phyloP scores from a whole-genome alignment of 768 basidiomycete species.

The Rickenella mellea region DNA sequence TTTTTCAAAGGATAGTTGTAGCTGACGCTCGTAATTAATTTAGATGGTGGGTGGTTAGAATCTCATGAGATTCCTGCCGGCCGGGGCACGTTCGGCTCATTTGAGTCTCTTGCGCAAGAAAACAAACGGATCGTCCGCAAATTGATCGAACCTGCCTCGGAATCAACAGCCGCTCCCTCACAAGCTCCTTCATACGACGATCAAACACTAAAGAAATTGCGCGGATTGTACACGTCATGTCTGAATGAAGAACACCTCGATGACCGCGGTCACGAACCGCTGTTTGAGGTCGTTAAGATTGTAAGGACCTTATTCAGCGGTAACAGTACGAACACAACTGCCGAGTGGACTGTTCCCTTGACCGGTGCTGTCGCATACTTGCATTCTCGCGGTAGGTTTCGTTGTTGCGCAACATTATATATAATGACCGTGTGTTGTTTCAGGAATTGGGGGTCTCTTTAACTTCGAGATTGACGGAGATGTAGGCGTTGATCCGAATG shows the following conservation, averaged over 20 bases:
- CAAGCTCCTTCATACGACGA: constrained; percentile 32
- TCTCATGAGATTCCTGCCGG: constrained; percentile 81
- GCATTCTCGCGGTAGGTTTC: constrained; percentile 66
- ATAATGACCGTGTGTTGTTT: constrained; percentile 2
- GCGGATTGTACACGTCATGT: constrained; percentile 72
- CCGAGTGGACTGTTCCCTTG: constrained; percentile 32
- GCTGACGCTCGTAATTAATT: no score
- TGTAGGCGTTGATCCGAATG: constrained; percentile 74
- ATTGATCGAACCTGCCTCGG: constrained; percentile 44
- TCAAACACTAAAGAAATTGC: constrained; percentile 53
- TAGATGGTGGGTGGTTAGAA: constrained; percentile 85
- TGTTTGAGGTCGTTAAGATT: constrained; percentile 56
- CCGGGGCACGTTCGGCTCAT: constrained; percentile 63
- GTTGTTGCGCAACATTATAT: not conserved
- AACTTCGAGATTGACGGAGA: constrained; percentile 85
- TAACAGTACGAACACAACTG: constrained; percentile 28
- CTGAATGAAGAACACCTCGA: constrained; percentile 72
- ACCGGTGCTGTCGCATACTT: constrained; percentile 80
- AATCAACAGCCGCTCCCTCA: constrained; percentile 23
- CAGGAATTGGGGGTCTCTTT: constrained; percentile 74
- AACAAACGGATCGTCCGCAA: constrained; percentile 73
- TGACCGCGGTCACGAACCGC: constrained; percentile 58
- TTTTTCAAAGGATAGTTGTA: no score
- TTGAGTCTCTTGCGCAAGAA: constrained; percentile 59
- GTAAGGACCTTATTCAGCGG: constrained; percentile 53